Base-by-base conservation (phyloP, 2,329 filamentous ascomycete genomes). In the Fusarium secorum region DNA sequence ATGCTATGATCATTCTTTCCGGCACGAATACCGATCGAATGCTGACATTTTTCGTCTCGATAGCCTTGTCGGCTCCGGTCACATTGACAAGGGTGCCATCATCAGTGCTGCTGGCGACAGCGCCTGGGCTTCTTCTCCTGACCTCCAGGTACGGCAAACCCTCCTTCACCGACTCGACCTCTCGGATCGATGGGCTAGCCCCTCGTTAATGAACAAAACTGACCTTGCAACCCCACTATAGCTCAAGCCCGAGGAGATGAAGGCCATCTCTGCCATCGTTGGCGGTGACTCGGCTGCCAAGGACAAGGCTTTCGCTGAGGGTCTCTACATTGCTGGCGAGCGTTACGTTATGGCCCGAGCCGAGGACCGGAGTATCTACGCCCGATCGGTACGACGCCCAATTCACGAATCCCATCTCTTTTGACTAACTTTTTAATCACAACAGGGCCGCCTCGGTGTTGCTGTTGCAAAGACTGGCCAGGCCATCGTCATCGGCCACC, bases 401-500 rank as follows among this genome's bases (percentile, higher is more conserved):
- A 46, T 36, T 33, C 35, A 39, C 48, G 18, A 42, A 17, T n/a
- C 32, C 33, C 18, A 49, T 41, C 44, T 32, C 52, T 49, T 22
- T 22, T 45, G 35, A 48, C 58, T 70, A 51, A 68, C 35, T 11
- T 24, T 30, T 58, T 20, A 13, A 30, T 14, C 4, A 60, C 26
- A 35, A 68, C 71, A 88, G 86, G 94, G 93, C 76, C 93, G 91
- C 80, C 89, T 91, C 79, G 96, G 96, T 73, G 83, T 97, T 77
- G 86, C 91, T 79, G 89, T 96, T 76, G 90, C 91, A 83, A 97
- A 97, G 87, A 97, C 95, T 77, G 91, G 87, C 78, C 91, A 97
- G 84, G 93, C 94, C 75, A 90, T 98, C 81, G 89, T 99, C 79
- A 84, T 99, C 80, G 92, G 90, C 75, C 94, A 97, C 86, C 94